A percentile compares a stretch with the other conserved stretches of the same genome.
These are phyloP conservation scores for Lithohypha guttulata DNA, from an alignment of 2,329 filamentous ascomycete genomes.

Conservation along the genomic window DNA sequence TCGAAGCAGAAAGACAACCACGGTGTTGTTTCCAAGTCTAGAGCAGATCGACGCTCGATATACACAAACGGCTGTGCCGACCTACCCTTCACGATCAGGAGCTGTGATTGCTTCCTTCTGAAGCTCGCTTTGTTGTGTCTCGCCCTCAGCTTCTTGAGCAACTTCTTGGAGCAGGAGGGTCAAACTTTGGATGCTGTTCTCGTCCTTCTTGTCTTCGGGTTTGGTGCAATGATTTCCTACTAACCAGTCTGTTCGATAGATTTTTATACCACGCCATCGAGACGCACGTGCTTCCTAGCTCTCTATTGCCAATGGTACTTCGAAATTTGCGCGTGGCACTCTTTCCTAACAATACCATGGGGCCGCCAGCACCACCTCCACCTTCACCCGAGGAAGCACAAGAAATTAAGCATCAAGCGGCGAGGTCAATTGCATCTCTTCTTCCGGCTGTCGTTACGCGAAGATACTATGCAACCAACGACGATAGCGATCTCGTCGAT, in stretches of 20 bases:
- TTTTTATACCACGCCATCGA: constrained; percentile 40
- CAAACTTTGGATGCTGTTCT: no score
- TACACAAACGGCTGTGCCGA: neutral
- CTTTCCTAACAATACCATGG: constrained; percentile 57
- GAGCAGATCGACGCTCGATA: constrained; percentile 2
- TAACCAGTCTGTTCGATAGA: constrained; percentile 21
- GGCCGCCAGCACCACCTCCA: constrained; percentile 20
- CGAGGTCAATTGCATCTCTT: constrained; percentile 31
- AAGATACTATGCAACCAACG: constrained; percentile 31
- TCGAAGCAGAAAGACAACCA: constrained; percentile 6
- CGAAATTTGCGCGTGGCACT: constrained; percentile 59
- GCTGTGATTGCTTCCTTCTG: no score
- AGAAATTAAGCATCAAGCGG: constrained; percentile 35
- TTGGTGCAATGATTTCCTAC: neutral
- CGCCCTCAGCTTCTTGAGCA: no score
- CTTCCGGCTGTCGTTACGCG: constrained; percentile 35
- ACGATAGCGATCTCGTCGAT: constrained; percentile 47
- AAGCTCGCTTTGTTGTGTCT: no score
- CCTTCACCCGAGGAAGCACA: constrained; percentile 18
- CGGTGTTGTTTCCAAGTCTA: constrained; percentile 2
- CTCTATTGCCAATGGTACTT: constrained; percentile 51
- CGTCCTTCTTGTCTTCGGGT: no score
- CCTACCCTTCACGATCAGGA: neutral
- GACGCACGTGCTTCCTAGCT: constrained; percentile 53
- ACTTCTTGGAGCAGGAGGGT: no score